Percentiles rank a stretch among this genome's conserved stretches.
Evolutionary conservation across 169 alveolate genomes (phyloP).

Genomic region (Theileria orientalis): DNA sequence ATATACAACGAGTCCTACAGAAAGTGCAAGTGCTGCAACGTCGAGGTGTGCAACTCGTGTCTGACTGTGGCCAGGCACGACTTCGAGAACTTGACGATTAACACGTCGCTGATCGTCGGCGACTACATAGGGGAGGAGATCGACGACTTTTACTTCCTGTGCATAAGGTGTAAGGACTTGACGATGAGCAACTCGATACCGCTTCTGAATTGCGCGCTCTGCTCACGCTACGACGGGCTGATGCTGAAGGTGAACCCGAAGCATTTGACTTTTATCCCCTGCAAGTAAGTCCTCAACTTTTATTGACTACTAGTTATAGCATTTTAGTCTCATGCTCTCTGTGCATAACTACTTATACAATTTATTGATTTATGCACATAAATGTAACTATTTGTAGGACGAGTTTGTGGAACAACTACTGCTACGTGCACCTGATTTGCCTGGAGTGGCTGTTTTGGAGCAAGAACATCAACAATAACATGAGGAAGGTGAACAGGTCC

Average conservation of each 20-base stretch:
- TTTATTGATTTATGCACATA: too few species aligned
- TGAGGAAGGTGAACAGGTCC: slow-evolving; percentile 43
- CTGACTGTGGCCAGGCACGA: background rate
- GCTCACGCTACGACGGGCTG: slow-evolving; percentile 62
- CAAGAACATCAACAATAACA: background rate
- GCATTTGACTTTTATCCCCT: slow-evolving; percentile 1
- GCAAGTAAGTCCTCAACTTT: background rate
- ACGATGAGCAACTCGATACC: slow-evolving; percentile 26
- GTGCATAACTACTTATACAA: too few species aligned
- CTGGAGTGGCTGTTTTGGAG: slow-evolving; percentile 55
- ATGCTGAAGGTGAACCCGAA: slow-evolving; percentile 50
- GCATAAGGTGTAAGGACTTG: slow-evolving; percentile 56
- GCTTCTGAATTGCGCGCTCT: slow-evolving; percentile 51
- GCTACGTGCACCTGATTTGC: slow-evolving; percentile 59
- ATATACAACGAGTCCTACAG: slow-evolving; percentile 19
- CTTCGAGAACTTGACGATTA: slow-evolving; percentile 11
- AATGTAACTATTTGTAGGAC: background rate
- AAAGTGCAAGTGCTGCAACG: slow-evolving; percentile 19
- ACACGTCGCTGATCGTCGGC: background rate
- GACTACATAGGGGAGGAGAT: slow-evolving; percentile 4
- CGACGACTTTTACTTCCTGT: slow-evolving; percentile 32
- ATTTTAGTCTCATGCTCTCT: slow-evolving; percentile 23
- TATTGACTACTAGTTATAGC: too few species aligned
- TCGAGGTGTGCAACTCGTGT: slow-evolving; percentile 17
- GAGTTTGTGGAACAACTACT: slow-evolving; percentile 26